These are phyloP conservation scores for Trichophyton mentagrophytes DNA, from an alignment of 2,329 filamentous ascomycete genomes.

Conservation along the genomic window DNA sequence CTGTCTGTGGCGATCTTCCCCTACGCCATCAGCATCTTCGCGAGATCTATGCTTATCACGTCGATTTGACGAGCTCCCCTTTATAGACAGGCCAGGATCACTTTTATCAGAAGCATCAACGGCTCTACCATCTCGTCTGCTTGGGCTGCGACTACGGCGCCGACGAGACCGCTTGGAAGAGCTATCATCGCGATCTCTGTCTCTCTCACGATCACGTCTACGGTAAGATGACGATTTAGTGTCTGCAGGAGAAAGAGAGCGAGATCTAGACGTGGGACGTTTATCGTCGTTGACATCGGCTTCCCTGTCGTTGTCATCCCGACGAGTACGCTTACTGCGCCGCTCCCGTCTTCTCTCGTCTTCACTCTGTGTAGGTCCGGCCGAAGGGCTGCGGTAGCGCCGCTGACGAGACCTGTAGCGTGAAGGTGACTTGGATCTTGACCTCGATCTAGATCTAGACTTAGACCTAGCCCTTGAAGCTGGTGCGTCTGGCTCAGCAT, in stretches of 20 bases:
- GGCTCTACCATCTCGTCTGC: background rate
- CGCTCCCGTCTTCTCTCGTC: constrained; percentile 26
- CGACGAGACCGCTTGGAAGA: constrained; percentile 36
- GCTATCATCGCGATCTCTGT: constrained; percentile 40
- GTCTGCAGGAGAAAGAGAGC: constrained; percentile 51
- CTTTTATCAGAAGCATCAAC: background rate
- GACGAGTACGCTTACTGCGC: constrained; percentile 21
- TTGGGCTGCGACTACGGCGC: constrained; percentile 29
- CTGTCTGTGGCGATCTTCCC: constrained; percentile 22
- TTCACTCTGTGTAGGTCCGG: constrained; percentile 19
- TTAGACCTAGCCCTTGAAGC: constrained; percentile 11
- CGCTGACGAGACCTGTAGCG: constrained; percentile 24
- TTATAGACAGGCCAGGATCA: background rate
- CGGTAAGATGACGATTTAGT: constrained; percentile 45
- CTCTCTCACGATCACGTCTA: constrained; percentile 37
- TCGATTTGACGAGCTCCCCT: background rate
- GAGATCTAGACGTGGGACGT: constrained; percentile 32
- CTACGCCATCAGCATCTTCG: constrained; percentile 8
- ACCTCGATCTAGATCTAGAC: constrained; percentile 26
- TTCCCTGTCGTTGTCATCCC: constrained; percentile 30
- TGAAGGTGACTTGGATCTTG: constrained; percentile 13
- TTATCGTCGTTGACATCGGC: background rate
- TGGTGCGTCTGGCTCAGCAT: background rate
- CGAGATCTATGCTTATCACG: background rate
- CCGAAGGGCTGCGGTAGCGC: constrained; percentile 39